Conservation (phyloP, 768 basidiomycete species). For the Lactifluus volemus region DNA sequence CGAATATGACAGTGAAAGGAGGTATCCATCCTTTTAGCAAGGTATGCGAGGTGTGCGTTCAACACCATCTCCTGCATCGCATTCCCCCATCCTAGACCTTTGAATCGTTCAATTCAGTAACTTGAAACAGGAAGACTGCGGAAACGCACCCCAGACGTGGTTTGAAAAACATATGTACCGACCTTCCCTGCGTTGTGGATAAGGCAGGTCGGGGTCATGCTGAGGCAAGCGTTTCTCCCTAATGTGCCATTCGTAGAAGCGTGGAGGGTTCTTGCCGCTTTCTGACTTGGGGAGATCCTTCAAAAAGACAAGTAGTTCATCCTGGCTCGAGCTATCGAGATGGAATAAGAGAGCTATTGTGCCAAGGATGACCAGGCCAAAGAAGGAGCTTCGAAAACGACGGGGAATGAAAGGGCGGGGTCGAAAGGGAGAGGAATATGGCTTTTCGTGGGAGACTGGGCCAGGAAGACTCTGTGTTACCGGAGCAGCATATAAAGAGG, state of each 20-base stretch:
- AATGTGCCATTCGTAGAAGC: conserved; percentile 6
- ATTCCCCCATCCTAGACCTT: no score
- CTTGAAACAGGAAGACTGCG: no score
- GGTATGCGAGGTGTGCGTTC: no score
- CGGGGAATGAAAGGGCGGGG: background rate
- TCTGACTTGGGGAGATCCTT: conserved; percentile 1
- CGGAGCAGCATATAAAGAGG: no score
- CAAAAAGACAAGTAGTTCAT: background rate
- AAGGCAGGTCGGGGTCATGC: conserved; percentile 4
- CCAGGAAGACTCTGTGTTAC: no score
- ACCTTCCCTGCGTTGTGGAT: conserved; percentile 15
- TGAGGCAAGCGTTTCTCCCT: conserved; percentile 12
- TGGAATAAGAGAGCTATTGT: background rate
- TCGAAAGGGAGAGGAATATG: background rate
- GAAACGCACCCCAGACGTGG: conserved; percentile 2
- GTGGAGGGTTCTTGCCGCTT: background rate
- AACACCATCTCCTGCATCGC: no score
- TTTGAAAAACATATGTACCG: conserved; percentile 15
- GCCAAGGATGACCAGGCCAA: background rate
- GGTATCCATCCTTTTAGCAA: no score
- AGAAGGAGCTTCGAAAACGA: background rate
- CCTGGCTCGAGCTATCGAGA: no score
- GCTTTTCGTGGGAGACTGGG: background rate
- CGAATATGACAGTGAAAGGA: no score
- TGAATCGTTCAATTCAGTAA: no score